Evolutionary conservation across 2,329 filamentous ascomycete species (phyloP).

Genomic region (Epichloe elymi): DNA sequence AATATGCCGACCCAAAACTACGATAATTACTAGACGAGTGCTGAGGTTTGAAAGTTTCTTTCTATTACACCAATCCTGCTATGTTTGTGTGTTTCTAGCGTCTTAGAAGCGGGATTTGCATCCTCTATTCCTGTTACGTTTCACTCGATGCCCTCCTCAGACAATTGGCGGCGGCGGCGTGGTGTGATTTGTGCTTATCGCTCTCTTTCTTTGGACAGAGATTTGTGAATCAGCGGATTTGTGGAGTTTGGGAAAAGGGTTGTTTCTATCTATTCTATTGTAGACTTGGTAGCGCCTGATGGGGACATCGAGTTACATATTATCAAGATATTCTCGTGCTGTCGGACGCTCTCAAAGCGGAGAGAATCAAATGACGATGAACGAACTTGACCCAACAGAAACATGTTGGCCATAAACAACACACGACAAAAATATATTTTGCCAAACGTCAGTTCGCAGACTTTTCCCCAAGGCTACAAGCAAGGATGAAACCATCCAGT

Average conservation of each 20-base stretch:
- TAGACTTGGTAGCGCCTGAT: not conserved
- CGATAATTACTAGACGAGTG: constrained; percentile 19
- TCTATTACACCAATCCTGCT: not conserved
- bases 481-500: not conserved
- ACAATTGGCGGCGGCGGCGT: not conserved
- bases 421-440: not conserved
- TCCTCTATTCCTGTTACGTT: not conserved
- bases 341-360: not conserved
- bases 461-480: not conserved
- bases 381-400: not conserved
- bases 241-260: not conserved
- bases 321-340: not conserved
- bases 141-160: not conserved
- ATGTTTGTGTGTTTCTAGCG: not conserved
- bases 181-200: not conserved
- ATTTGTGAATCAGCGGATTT: not conserved
- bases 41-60: not conserved
- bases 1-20: constrained; percentile 25
- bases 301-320: not conserved
- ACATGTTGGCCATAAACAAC: not conserved
- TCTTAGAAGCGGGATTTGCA: not conserved
- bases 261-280: not conserved
- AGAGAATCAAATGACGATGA: not conserved
- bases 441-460: not conserved
- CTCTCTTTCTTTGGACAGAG: not conserved